Evolutionary conservation across 208 protist genomes (phyloP), one percentile per base, ranked within the genome.

Genomic region (Trypanosoma caninum): DNA sequence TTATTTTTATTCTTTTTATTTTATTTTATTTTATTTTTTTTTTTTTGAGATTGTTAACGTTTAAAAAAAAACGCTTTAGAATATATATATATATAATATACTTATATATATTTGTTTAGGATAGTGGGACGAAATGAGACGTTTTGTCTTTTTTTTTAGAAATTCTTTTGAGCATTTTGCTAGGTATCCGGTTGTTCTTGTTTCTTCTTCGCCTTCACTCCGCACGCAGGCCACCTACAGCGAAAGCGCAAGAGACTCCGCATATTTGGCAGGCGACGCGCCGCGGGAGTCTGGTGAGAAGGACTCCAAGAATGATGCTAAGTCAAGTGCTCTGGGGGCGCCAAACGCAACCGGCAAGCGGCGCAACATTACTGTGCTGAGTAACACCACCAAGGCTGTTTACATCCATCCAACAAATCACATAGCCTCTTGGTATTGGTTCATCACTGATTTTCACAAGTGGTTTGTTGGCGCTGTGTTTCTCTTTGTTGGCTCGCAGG

Each of bases 361-460:
- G 10, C 84, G 88, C 22, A 91, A 91, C 59, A 91, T 94, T 48
- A 54, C 82, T 8, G 78, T 94, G 23, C 52, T 94, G 56, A 80
- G 72, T 67, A 94, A 91, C 71, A 91, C 84, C 14, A 91, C 82
- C 40, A 94, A 94, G 51, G 82, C 74, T 4, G 84, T 91, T 3
- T 94, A 94, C 74, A 80, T 94, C 22, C 88, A 94, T 67, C 84
- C 82, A 14, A 80, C 60, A 23, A 94, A 94, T 52, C 82, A 92
- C 68, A 87, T 92, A 37, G 84, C 88, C 23, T 87, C 82, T 3
- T 94, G 88, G 85, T 91, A 90, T 59, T 94, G 88, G 85, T 91
- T 90, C 59, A 64, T 90, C 38, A 92, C 88, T 0, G 82, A 91
- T 67, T 88, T 90, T 37, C 83, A 91, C 67, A 91, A 88, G 70